phyloP scores from a whole-genome alignment of 2,329 filamentous ascomycete species.

The Fusarium praegraminearum region DNA sequence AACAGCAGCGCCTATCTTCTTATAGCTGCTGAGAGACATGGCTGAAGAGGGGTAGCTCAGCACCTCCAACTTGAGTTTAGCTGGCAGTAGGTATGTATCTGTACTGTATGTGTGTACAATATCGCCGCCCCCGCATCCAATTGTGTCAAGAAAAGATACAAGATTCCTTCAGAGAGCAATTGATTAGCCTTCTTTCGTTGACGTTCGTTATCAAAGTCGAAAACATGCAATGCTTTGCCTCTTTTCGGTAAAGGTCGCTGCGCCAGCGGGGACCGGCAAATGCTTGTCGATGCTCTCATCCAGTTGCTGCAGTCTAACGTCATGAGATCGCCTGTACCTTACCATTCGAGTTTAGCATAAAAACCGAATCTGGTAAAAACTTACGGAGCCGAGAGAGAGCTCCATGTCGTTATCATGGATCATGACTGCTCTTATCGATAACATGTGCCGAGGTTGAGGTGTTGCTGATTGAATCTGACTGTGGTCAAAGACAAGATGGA shows the following conservation, averaged over 20 bases:
- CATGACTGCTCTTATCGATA: conserved; percentile 37
- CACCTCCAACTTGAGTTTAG: conserved; percentile 19
- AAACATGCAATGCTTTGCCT: conserved; percentile 31
- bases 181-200: conserved; percentile 14
- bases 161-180: conserved; percentile 17
- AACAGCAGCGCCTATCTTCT: conserved; percentile 39
- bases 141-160: conserved; percentile 2
- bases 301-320: conserved; percentile 17
- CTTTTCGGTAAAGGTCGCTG: conserved; percentile 28
- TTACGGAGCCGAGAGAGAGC: conserved; percentile 4
- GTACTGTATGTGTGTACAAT: conserved; percentile 9
- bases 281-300: conserved; percentile 1
- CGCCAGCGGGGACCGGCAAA: conserved; percentile 26
- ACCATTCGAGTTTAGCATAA: conserved; percentile 29
- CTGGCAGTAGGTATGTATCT: not conserved
- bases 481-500: not conserved
- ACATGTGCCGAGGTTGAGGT: not conserved
- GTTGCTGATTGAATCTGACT: not conserved
- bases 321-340: conserved; percentile 28
- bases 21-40: conserved; percentile 32
- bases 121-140: conserved; percentile 28
- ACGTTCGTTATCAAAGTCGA: not conserved
- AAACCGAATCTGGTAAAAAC: not conserved
- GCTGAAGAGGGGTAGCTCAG: conserved; percentile 33
- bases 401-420: conserved; percentile 12